Percentiles rank a stretch among this genome's conserved stretches.
phyloP scores from a whole-genome alignment of 805 yeast species.

The Starmerella khaoyaiensis region DNA sequence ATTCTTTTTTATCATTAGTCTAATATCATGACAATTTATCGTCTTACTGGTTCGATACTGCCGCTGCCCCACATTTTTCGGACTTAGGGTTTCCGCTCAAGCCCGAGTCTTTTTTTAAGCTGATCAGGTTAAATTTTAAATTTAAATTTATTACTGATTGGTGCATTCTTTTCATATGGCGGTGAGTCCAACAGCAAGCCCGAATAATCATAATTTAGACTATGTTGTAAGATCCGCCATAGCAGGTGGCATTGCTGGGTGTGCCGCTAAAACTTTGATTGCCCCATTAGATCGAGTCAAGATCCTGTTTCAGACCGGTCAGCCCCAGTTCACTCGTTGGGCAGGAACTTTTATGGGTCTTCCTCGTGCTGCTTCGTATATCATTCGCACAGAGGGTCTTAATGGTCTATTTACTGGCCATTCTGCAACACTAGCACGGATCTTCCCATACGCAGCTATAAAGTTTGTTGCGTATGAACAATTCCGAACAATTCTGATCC shows the following conservation, averaged over 20 bases:
- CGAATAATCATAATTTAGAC: conserved; percentile 56
- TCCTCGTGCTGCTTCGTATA: conserved; percentile 54
- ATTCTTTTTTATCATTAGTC: no score
- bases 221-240: conserved; percentile 74
- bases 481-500: conserved; percentile 65
- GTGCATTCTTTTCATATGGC: no score
- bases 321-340: conserved; percentile 71
- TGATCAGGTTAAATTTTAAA: no score
- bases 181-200: no score
- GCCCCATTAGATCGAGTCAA: conserved; percentile 95
- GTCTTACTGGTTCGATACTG: no score
- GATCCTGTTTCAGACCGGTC: conserved; percentile 86
- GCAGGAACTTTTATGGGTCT: conserved; percentile 73
- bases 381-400: conserved; percentile 56
- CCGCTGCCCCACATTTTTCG: no score
- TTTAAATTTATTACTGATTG: no score
- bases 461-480: conserved; percentile 96
- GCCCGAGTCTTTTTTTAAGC: no score
- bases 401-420: conserved; percentile 88
- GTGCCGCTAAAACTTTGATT: conserved; percentile 87
- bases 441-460: conserved; percentile 94
- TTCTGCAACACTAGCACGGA: conserved; percentile 78
- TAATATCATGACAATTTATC: no score
- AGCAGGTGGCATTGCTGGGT: conserved; percentile 93
- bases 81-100: no score